These are phyloP conservation scores for Stachybotrys elegans DNA, from an alignment of 2,329 filamentous ascomycete species.

Conservation along the genomic window DNA sequence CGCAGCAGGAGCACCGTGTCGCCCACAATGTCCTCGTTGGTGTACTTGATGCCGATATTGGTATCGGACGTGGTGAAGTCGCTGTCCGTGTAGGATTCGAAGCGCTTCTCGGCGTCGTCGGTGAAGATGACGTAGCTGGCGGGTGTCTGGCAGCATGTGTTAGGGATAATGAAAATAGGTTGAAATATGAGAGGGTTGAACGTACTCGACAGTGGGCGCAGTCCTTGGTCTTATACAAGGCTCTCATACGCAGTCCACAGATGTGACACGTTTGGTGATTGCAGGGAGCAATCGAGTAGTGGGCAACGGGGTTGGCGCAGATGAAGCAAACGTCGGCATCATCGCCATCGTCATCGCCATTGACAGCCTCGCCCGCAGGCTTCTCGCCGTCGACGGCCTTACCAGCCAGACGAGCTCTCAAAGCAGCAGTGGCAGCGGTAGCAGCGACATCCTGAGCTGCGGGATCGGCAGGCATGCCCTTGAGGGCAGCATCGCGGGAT, in stretches of 20 bases:
- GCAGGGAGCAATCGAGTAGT: slow-evolving; percentile 86
- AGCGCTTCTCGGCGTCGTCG: slow-evolving; percentile 74
- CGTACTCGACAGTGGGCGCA: slow-evolving; percentile 92
- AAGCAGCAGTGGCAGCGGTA: slow-evolving; percentile 26
- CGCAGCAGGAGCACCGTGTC: slow-evolving; percentile 83
- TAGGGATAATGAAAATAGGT: no score
- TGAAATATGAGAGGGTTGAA: slow-evolving; percentile 11
- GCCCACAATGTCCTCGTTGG: slow-evolving; percentile 81
- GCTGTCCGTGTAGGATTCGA: slow-evolving; percentile 69
- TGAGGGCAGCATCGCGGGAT: slow-evolving; percentile 14
- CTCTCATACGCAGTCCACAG: slow-evolving; percentile 83
- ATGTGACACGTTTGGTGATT: slow-evolving; percentile 98
- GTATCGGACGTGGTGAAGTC: slow-evolving; percentile 78
- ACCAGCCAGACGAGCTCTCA: neutral
- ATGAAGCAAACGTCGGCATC: slow-evolving; percentile 94
- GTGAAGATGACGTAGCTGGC: slow-evolving; percentile 87
- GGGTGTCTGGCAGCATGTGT: slow-evolving; percentile 48
- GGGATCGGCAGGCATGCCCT: slow-evolving; percentile 17
- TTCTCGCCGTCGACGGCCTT: slow-evolving; percentile 27
- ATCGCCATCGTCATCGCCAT: slow-evolving; percentile 38
- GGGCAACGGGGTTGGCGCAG: slow-evolving; percentile 83
- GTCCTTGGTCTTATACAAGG: slow-evolving; percentile 91
- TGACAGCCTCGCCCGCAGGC: slow-evolving; percentile 18
- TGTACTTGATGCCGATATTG: slow-evolving; percentile 87
- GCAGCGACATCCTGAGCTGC: slow-evolving; percentile 25